A percentile compares a stretch with the other conserved stretches of the same genome.
Conservation (phyloP, 306 rosid genomes). For the Castanea sativa region DNA sequence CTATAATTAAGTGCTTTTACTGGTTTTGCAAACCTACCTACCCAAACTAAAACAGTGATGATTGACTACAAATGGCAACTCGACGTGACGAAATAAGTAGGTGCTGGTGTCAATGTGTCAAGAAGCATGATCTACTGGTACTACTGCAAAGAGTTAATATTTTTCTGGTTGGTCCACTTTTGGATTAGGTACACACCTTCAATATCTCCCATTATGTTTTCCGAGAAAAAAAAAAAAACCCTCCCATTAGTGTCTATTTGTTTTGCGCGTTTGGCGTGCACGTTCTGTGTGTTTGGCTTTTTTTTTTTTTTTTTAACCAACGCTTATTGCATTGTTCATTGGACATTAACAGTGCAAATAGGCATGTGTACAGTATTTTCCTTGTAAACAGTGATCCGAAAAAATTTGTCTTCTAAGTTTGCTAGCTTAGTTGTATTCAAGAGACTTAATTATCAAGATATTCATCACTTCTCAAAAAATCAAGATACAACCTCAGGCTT, state of each 20-base stretch:
- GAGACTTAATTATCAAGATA: neutral
- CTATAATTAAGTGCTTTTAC: neutral
- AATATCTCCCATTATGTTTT: neutral
- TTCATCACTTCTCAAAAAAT: no score
- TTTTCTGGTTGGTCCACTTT: neutral
- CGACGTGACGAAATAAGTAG: neutral
- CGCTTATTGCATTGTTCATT: no score
- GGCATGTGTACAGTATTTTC: no score
- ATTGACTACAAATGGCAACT: neutral
- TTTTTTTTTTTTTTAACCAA: no score
- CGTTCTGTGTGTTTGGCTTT: no score
- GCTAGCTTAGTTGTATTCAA: neutral
- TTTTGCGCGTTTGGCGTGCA: no score
- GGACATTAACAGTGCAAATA: no score
- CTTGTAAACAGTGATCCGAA: no score
- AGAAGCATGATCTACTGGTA: neutral
- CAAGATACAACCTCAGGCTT: neutral
- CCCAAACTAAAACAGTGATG: neutral
- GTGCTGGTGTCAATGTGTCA: neutral
- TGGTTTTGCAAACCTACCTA: neutral
- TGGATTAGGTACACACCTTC: neutral
- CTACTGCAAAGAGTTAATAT: neutral
- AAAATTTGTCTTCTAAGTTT: no score
- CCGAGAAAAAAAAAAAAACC: no score
- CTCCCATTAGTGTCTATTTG: no score